Percentiles rank a stretch among this genome's conserved stretches.
Conservation (phyloP, 768 basidiomycete species). For the Mycena haematopus region DNA sequence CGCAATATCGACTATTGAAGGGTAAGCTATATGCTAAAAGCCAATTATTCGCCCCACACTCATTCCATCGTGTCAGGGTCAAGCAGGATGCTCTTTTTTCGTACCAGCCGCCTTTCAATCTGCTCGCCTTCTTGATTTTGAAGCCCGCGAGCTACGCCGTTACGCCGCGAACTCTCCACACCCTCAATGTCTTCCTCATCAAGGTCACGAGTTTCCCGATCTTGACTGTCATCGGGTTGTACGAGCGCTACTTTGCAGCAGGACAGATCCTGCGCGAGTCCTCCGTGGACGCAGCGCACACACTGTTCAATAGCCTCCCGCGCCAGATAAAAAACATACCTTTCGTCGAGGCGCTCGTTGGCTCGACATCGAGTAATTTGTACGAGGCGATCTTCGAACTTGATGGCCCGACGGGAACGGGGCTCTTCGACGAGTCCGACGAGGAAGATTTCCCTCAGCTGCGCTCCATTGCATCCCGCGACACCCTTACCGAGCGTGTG, state of each 20-base stretch:
- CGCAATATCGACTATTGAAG: constrained; percentile 87
- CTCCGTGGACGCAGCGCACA: constrained; percentile 57
- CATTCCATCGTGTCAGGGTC: constrained; percentile 55
- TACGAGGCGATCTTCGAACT: constrained; percentile 84
- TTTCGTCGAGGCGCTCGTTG: constrained; percentile 77
- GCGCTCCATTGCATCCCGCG: constrained; percentile 47
- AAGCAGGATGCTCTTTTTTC: constrained; percentile 91
- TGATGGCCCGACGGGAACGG: constrained; percentile 53
- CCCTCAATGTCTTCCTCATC: constrained; percentile 85
- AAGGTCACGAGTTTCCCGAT: constrained; percentile 84
- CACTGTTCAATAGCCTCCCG: constrained; percentile 69
- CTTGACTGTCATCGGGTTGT: constrained; percentile 74
- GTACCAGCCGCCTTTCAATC: constrained; percentile 90
- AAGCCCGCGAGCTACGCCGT: constrained; percentile 81
- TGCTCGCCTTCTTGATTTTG: constrained; percentile 79
- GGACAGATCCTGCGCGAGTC: constrained; percentile 58
- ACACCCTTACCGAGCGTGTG: constrained; percentile 36
- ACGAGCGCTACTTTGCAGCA: constrained; percentile 74
- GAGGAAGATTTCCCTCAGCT: constrained; percentile 49
- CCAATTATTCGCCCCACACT: background rate
- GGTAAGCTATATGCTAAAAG: constrained; percentile 49
- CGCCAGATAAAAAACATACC: constrained; percentile 77
- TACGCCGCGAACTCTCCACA: constrained; percentile 80
- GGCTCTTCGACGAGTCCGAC: constrained; percentile 58
- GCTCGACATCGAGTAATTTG: constrained; percentile 67